Conservation (phyloP, 805 yeast genomes). For the Wickerhamomyces bisporus region DNA sequence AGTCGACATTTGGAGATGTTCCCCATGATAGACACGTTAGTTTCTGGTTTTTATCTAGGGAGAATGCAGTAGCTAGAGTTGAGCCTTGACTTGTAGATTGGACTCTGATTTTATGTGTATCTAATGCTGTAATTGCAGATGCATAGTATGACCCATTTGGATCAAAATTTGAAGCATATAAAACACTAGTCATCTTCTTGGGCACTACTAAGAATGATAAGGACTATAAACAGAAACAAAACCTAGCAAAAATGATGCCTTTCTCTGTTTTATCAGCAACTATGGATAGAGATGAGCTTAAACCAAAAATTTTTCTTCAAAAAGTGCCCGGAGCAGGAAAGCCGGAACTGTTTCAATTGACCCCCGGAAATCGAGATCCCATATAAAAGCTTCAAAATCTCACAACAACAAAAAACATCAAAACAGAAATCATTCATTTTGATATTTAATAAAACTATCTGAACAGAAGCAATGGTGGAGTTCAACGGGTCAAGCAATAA, state of each 20-base stretch:
- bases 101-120: conserved; percentile 63
- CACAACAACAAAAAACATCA: too few relatives aligned
- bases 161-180: conserved; percentile 41
- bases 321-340: neutral
- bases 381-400: too few relatives aligned
- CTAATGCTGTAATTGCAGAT: conserved; percentile 60
- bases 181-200: conserved; percentile 7
- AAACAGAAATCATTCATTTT: too few relatives aligned
- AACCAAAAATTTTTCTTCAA: conserved; percentile 2
- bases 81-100: conserved; percentile 44
- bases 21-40: conserved; percentile 54
- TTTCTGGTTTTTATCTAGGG: conserved; percentile 45
- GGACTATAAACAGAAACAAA: too few relatives aligned
- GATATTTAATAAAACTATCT: too few relatives aligned
- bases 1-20: conserved; percentile 14
- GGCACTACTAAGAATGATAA: too few relatives aligned
- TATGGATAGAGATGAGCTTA: conserved; percentile 15
- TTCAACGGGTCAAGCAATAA: conserved; percentile 11
- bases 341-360: neutral
- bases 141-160: conserved; percentile 58
- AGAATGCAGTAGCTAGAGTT: conserved; percentile 40
- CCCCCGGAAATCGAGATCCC: too few relatives aligned
- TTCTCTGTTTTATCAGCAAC: too few relatives aligned
- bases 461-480: conserved; percentile 17
- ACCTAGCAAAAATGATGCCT: too few relatives aligned